These are phyloP conservation scores for Penicillium simplicissimum DNA, from an alignment of 495 filamentous ascomycete species.

Conservation along the genomic window DNA sequence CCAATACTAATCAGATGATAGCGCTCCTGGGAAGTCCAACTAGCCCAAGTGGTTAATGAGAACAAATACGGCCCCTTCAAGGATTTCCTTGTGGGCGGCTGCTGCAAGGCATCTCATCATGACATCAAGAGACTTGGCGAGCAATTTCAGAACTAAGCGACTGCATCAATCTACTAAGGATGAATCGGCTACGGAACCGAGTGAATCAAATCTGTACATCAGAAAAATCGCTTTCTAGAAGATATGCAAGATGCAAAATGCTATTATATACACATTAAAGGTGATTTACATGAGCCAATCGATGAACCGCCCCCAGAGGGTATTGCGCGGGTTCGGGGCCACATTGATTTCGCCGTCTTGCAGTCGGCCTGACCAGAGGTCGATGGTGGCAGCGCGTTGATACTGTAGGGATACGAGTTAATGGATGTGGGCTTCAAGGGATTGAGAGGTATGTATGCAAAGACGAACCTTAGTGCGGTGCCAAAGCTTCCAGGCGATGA, in stretches of 20 bases:
- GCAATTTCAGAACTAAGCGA: conserved; percentile 22
- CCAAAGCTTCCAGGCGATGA: conserved; percentile 59
- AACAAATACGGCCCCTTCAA: conserved; percentile 49
- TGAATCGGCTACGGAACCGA: conserved; percentile 16
- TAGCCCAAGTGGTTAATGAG: conserved; percentile 36
- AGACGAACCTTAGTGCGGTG: conserved; percentile 47
- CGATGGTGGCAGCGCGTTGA: conserved; percentile 32
- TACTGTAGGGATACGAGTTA: conserved; percentile 22
- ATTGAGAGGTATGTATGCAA: background rate
- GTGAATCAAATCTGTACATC: background rate
- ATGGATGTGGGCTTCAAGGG: background rate
- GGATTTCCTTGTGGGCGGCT: conserved; percentile 58
- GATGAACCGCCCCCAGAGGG: conserved; percentile 27
- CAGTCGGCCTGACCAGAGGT: conserved; percentile 41
- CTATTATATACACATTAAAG: conserved; percentile 23
- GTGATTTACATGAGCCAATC: conserved; percentile 34
- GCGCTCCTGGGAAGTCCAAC: conserved; percentile 52
- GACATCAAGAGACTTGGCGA: conserved; percentile 51
- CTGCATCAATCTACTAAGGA: background rate
- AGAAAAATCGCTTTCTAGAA: conserved; percentile 6
- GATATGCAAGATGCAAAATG: conserved; percentile 6
- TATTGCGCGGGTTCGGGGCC: conserved; percentile 20
- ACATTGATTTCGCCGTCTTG: conserved; percentile 35
- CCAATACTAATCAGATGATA: conserved; percentile 19
- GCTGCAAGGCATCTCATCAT: conserved; percentile 56